Conservation (phyloP, 2,329 filamentous ascomycete genomes). For the Thielaviopsis ethacetica region DNA sequence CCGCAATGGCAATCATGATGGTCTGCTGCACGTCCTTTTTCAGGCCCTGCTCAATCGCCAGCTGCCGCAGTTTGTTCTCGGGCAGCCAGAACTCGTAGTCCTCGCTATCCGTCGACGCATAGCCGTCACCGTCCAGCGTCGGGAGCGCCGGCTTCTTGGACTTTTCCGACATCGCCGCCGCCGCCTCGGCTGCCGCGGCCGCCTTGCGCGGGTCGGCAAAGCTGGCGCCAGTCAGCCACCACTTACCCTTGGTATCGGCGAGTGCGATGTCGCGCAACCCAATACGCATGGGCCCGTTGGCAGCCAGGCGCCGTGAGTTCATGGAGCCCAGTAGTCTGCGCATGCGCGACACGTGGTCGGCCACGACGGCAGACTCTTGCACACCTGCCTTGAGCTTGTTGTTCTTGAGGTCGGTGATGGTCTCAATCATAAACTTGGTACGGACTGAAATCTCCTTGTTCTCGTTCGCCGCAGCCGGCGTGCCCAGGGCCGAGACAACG, state of each 20-base stretch:
- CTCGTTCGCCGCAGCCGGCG: constrained; percentile 48
- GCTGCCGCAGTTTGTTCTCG: constrained; percentile 43
- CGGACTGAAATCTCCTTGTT: constrained; percentile 63
- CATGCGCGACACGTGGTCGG: constrained; percentile 75
- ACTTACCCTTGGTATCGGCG: constrained; percentile 78
- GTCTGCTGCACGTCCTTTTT: constrained; percentile 72
- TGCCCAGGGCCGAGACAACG: constrained; percentile 62
- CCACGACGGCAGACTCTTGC: constrained; percentile 52
- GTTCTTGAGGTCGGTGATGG: constrained; percentile 86
- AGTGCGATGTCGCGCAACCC: constrained; percentile 68
- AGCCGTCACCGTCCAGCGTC: constrained; percentile 8
- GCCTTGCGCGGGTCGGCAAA: constrained; percentile 33
- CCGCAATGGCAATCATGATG: constrained; percentile 89
- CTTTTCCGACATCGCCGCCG: background rate
- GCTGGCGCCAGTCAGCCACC: constrained; percentile 97
- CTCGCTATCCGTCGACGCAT: constrained; percentile 24
- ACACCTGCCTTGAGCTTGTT: constrained; percentile 69
- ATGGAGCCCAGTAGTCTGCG: constrained; percentile 73
- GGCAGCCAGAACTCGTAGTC: constrained; percentile 36
- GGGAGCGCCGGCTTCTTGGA: background rate
- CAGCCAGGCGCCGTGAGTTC: constrained; percentile 48
- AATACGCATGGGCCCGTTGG: constrained; percentile 67
- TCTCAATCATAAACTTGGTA: constrained; percentile 95
- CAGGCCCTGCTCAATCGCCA: constrained; percentile 72
- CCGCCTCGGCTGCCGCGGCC: constrained; percentile 9